Base-by-base conservation (phyloP, 805 yeast species). In the Cyberlindnera mycetangii region DNA sequence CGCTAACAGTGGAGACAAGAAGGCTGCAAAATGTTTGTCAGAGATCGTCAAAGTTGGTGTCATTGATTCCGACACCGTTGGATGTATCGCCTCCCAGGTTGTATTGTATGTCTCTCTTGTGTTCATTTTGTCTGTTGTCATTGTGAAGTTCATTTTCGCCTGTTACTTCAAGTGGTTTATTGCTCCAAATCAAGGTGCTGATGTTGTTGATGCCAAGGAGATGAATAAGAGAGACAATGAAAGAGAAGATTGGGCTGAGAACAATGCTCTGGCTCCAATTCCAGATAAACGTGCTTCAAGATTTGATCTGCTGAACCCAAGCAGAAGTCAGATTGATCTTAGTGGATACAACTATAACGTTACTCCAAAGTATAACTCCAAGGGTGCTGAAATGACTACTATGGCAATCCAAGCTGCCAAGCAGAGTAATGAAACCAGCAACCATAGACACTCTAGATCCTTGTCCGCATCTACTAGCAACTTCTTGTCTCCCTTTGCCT, bases 21-120 rank as follows among this genome's bases (percentile, higher is more conserved):
- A 76, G 57, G 78, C 81, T 5, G 96, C 93, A 7, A 78, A 81
- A 56, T 93, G 99, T 64, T 69, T 93, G 44, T 70, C 83, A 10
- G 98, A 93, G 64, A 85, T 89, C 42, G 72, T 86, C 41, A 88
- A 85, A 65, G 95, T 92, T 14, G 99, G 99, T 18, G 81, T 79
- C 39, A 78, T 93, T 33, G 98, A 93, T 60, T 79, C 90, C 2
- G 87, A 86, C 31, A 81, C 96, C 7, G 80, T 93, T 57, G 99
- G 99, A 6, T 93, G 99, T 68, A 81, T 93, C 59, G 95, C 96
- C 0, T 89, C 97, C 0, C 70, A 81, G 43, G 81, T 90, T 32
- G 97, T 93, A 1, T 74, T 93, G 48, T 79, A 80, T 55, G 75
- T 85, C 7, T 86, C 97, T 1, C 74, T 93, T 57, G 83, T 85